Base-by-base conservation (phyloP, 2,329 filamentous ascomycete species). In the Scytalidium lignicola region DNA sequence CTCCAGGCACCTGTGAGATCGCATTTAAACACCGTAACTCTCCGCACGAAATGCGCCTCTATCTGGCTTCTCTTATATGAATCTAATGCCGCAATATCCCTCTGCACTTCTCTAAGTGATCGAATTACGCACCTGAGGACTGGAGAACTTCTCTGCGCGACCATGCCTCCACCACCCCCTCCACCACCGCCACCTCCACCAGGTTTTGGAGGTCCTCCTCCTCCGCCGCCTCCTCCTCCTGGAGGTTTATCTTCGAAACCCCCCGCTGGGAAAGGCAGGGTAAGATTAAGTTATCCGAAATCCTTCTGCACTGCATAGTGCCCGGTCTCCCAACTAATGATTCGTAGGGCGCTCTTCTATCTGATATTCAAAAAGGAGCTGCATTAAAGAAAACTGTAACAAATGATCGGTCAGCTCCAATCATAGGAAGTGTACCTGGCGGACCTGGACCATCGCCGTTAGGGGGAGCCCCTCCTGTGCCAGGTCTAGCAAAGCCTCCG, bases 331-430 rank as follows among this genome's bases (percentile, higher is more conserved):
- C 10, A 10, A 37, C 61, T 65, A 56, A 64, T 42, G 15, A 51
- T 42, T 51, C 20, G 41, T 60, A 97, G 92, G 86, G 86, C 60
- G 91, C 92, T 48, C 77, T 99, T 29, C 80, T 97, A 41, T 79
- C 82, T 62, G 92, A 97, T 68, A 99, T 99, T 59, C 74, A 75
- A 57, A 95, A 95, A 68, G 93, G 92, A 56, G 77, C 72, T 58
- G 73, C 74, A 53, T 76, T 97, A 51, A 96, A 87, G 70, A 96
- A 96, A 69, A 77, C 89, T 26, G 85, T 90, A 49, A 88, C 91
- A 58, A 96, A 97, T 70, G 92, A 97, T 68, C 85, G 92, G 67
- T 96, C 91, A 19, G 89, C 89, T 7, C 92, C 92, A 1, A 61
- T 79, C 45, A 67, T 96, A 49, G 78, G 69, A 52, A 81, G 78